Conservation (phyloP, 2,329 filamentous ascomycete genomes). For the Calonectria crousiana region DNA sequence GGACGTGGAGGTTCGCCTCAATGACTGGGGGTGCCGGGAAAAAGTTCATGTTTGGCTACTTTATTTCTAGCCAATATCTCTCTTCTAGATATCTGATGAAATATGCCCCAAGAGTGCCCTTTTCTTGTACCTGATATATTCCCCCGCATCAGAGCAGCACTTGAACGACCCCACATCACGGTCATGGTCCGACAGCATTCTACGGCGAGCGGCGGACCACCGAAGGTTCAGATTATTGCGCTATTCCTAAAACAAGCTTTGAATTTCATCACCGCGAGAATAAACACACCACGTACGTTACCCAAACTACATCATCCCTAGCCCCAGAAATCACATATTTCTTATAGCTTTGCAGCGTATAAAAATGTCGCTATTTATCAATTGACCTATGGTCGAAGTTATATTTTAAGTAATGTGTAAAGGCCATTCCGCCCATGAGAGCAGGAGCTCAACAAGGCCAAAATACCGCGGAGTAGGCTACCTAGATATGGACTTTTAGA, state of each 20-base stretch:
- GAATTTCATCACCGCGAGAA: background rate
- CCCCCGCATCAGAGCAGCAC: background rate
- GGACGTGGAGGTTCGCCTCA: conserved; percentile 50
- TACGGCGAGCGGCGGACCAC: background rate
- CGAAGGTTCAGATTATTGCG: background rate
- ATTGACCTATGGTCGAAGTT: too few relatives aligned
- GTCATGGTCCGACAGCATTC: background rate
- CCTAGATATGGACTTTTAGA: too few relatives aligned
- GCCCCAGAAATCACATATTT: background rate
- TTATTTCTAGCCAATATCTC: background rate
- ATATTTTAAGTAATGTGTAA: too few relatives aligned
- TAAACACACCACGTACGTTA: background rate
- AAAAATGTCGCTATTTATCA: too few relatives aligned
- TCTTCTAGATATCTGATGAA: background rate
- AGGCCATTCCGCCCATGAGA: too few relatives aligned
- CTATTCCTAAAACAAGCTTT: background rate
- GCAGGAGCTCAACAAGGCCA: too few relatives aligned
- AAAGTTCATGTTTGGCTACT: conserved; percentile 47
- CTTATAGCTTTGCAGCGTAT: too few relatives aligned
- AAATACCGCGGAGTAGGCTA: too few relatives aligned
- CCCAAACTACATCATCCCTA: background rate
- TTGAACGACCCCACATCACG: background rate
- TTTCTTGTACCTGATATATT: background rate
- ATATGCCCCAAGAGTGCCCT: background rate
- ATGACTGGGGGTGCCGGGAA: conserved; percentile 49